Conservation (phyloP, 495 filamentous ascomycete genomes). For the Xylaria longipes region DNA sequence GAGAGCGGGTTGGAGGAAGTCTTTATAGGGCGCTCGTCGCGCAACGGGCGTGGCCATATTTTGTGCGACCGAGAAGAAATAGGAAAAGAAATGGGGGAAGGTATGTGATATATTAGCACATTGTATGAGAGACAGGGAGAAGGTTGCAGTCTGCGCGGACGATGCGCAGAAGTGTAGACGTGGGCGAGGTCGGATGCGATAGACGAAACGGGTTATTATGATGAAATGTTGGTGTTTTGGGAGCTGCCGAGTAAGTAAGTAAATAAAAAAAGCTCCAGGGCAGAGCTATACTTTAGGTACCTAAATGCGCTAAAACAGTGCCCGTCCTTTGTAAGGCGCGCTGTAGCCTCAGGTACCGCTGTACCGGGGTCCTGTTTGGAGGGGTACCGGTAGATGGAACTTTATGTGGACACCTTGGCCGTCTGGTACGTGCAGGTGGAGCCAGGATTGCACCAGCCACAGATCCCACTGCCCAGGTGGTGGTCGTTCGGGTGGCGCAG, state of each 20-base stretch:
- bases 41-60: conserved; percentile 50
- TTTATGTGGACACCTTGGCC: neutral
- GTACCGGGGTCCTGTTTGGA: conserved; percentile 3
- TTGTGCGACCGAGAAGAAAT: conserved; percentile 33
- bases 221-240: conserved; percentile 11
- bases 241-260: neutral
- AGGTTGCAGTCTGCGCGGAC: neutral
- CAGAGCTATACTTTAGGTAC: neutral
- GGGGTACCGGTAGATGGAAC: neutral
- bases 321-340: neutral
- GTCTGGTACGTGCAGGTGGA: neutral
- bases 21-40: conserved; percentile 69
- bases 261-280: conserved; percentile 15
- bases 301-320: neutral
- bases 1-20: conserved; percentile 87
- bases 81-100: neutral
- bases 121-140: conserved; percentile 27
- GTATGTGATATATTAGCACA: conserved; percentile 36
- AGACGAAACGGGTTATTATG: neutral
- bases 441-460: neutral
- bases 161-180: neutral
- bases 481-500: neutral
- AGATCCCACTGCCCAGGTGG: neutral
- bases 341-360: neutral
- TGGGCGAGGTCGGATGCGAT: neutral